Base-by-base conservation (phyloP, 1,139 yeast species). In the Kluyveromyces sp. region DNA sequence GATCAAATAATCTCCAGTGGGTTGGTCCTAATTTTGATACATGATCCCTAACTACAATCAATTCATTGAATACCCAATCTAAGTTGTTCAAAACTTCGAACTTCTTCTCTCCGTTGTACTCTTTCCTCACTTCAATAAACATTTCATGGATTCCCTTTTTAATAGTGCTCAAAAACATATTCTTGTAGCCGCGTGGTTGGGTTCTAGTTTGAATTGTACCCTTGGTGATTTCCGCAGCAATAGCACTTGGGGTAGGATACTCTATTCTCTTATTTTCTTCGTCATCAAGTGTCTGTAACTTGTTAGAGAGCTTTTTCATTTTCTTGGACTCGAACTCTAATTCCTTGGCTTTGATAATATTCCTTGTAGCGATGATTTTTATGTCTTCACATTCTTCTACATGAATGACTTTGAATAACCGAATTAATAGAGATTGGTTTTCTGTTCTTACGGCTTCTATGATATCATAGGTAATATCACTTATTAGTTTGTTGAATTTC, bases 11-110 rank as follows among this genome's bases (percentile, higher is more conserved):
- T 42, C 79, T 74, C 97, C 97, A 92, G 48, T 75, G 71, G 7
- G 56, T 52, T 0, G 86, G 83, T 31, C 95, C 89, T 45, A 82
- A 72, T n/a, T 70, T 71, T 2, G 73, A 65, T 41, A 88, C 67
- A 26, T 78, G 79, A 36, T 76, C 75, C 47, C 78, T 75, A 1
- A 84, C 87, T 50, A 82, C 75, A 32, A 74, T 67, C 49, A 92
- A 67, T 58, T 92, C 97, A 52, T 83, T 83, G 61, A 84, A 89
- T 25, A 90, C 75, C 94, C 97, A 90, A 48, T 81, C 83, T 45
- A 90, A 68, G 52, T 84, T 81, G 37, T 83, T 83, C 51, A 84
- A 73, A 2, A 90, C 79, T 25, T 72, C 74, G 63, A 79, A 78
- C 39, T 71, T 72, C 41, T 56, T 61, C 6, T 57, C 67, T 48